Conservation (phyloP, 2,329 filamentous ascomycete species). For the Daldinia sp. region DNA sequence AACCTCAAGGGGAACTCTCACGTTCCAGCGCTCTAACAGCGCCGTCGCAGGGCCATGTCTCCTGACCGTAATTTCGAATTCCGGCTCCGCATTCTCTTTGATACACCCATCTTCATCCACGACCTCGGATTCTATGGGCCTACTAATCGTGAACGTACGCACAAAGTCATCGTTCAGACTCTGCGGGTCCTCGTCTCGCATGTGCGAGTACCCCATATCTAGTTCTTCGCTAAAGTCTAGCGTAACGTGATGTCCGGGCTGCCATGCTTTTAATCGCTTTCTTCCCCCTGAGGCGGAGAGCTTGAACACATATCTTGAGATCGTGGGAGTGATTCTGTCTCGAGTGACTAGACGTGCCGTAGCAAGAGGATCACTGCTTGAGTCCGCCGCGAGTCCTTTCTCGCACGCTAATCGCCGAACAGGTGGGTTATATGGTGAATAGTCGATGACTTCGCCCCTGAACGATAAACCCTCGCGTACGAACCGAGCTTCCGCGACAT, state of each 20-base stretch:
- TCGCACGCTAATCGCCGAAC: slow-evolving; percentile 72
- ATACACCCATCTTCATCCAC: slow-evolving; percentile 19
- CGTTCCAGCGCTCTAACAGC: slow-evolving; percentile 68
- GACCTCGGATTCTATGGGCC: slow-evolving; percentile 52
- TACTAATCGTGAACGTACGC: slow-evolving; percentile 81
- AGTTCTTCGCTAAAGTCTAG: slow-evolving; percentile 76
- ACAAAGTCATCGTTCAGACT: slow-evolving; percentile 86
- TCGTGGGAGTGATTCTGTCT: slow-evolving; percentile 68
- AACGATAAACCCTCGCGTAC: slow-evolving; percentile 74
- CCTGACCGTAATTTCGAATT: slow-evolving; percentile 77
- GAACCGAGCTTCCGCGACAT: slow-evolving; percentile 66
- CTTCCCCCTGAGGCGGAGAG: slow-evolving; percentile 40
- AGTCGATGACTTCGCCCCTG: slow-evolving; percentile 64
- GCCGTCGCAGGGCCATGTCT: slow-evolving; percentile 74
- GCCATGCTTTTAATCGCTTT: slow-evolving; percentile 56
- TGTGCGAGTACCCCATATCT: slow-evolving; percentile 79
- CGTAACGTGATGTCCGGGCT: slow-evolving; percentile 79
- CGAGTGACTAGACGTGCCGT: slow-evolving; percentile 66
- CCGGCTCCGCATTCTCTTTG: slow-evolving; percentile 47
- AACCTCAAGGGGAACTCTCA: slow-evolving; percentile 65
- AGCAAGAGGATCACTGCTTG: slow-evolving; percentile 31
- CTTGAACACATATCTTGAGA: slow-evolving; percentile 69
- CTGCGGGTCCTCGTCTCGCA: slow-evolving; percentile 81
- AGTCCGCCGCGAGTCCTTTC: slow-evolving; percentile 35
- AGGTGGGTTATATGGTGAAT: slow-evolving; percentile 81